Percentiles rank a stretch among this genome's conserved stretches.
Conservation (phyloP, 257 asterid genomes). For the Solanum gandarillasii region DNA sequence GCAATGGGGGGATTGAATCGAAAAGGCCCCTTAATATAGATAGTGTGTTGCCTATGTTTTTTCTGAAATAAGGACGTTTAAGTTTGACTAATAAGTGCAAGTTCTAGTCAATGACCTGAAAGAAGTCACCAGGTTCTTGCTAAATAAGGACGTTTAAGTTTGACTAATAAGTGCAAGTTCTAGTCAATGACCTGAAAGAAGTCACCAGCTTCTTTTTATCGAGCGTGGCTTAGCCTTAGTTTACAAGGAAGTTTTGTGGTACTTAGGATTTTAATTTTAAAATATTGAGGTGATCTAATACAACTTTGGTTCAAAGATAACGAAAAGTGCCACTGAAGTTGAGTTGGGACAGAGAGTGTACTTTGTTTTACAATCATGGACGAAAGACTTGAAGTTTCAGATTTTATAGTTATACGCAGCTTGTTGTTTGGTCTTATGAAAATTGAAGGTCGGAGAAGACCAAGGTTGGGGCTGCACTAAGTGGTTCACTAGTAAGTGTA, state of each 20-base stretch:
- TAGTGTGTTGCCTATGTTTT: background rate
- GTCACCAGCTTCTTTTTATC: background rate
- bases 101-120: background rate
- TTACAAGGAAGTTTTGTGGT: background rate
- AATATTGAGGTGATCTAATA: background rate
- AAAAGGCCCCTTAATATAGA: background rate
- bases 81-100: background rate
- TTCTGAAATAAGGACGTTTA: background rate
- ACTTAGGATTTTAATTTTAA: background rate
- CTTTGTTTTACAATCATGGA: background rate
- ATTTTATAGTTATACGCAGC: background rate
- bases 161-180: background rate
- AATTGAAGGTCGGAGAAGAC: constrained; percentile 83
- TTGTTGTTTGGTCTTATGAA: background rate
- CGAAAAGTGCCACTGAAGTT: background rate
- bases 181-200: background rate
- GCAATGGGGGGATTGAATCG: background rate
- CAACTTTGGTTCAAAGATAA: background rate
- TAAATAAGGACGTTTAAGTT: background rate
- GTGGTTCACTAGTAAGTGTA: constrained; percentile 84
- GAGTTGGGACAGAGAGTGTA: background rate
- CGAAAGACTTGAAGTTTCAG: background rate
- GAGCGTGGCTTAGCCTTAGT: background rate
- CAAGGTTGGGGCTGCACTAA: constrained; percentile 66
- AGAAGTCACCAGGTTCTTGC: background rate